Base-by-base conservation (phyloP, 176 grass and related monocot species). In the Eragrostis curvula region DNA sequence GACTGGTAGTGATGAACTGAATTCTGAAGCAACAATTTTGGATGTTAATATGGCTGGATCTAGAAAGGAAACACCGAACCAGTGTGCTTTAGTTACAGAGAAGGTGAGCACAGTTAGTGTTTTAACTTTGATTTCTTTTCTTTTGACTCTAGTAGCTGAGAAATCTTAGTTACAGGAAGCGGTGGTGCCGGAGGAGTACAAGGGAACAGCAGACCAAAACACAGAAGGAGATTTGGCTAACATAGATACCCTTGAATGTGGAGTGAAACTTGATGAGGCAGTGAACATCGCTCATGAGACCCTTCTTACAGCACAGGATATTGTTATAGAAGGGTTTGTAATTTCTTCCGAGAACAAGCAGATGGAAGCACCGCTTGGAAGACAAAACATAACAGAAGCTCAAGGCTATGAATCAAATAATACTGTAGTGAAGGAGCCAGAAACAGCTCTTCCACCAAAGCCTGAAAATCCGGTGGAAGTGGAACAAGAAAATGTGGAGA, bases 401-500 rank as follows among this genome's bases (percentile, higher is more conserved):
- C 45, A 66, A 80, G 70, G 24, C 28, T 81, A 57, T 77, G 73
- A 69, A 81, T 77, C 62, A 70, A 84, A 77, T 59, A 70, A 68
- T 81, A 43, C 15, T 72, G 40, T 58, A 76, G 14, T 32, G 64
- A 75, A 76, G 21, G 75, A 87, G 53, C 41, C 21, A 46, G 71
- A 84, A 55, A 28, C 41, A 66, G n/a, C 53, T 87, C 46, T 77
- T 87, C 85, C 64, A 59, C 21, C 40, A 66, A 70, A 87, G 10
- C 49, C 9, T 81, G 57, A 40, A 56, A 50, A 21, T 29, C 28
- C 66, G 56, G 70, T 21, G 44, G 66, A 71, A 81, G 42, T 24
- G 66, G 77, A 77, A 39, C 62, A 84, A 55, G 85, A 79, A 77
- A 81, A 46, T 64, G 56, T 81, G 50, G 85, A 77, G 45, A 83